phyloP scores from a whole-genome alignment of 2,329 filamentous ascomycete genomes.

The Curvularia eragrostidis region DNA sequence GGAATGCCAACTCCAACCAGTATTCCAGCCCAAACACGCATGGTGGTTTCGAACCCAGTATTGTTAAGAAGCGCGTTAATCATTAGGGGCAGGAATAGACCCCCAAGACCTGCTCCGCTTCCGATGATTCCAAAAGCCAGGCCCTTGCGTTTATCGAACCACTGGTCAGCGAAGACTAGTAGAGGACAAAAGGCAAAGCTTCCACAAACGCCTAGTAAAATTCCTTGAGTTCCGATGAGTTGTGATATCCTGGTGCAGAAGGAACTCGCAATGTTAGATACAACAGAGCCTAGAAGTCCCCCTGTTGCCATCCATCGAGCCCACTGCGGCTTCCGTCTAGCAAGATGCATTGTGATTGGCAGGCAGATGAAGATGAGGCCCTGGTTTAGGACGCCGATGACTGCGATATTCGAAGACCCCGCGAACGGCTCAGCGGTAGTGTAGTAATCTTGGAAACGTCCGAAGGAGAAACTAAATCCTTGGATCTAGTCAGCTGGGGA shows the following conservation, averaged over 20 bases:
- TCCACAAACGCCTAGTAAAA: slow-evolving; percentile 52
- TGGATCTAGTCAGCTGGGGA: slow-evolving; percentile 34
- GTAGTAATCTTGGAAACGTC: slow-evolving; percentile 75
- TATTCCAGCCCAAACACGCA: slow-evolving; percentile 46
- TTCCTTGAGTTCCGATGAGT: slow-evolving; percentile 48
- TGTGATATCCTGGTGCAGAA: slow-evolving; percentile 39
- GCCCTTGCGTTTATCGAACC: slow-evolving; percentile 65
- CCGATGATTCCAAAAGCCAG: slow-evolving; percentile 69
- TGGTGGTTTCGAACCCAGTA: slow-evolving; percentile 51
- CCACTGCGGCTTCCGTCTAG: slow-evolving; percentile 27
- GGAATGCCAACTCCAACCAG: background rate
- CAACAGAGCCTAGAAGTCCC: background rate
- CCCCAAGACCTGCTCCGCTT: slow-evolving; percentile 50
- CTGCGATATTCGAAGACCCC: slow-evolving; percentile 60
- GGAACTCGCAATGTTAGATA: slow-evolving; percentile 17
- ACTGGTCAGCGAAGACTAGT: slow-evolving; percentile 65
- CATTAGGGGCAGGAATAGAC: slow-evolving; percentile 53
- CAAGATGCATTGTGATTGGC: slow-evolving; percentile 24
- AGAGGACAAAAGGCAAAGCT: slow-evolving; percentile 56
- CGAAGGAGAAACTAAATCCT: slow-evolving; percentile 73
- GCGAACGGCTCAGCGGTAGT: slow-evolving; percentile 64
- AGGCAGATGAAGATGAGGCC: background rate
- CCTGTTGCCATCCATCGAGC: slow-evolving; percentile 8
- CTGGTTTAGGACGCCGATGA: slow-evolving; percentile 58
- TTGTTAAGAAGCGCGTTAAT: slow-evolving; percentile 49